A percentile compares a stretch with the other conserved stretches of the same genome.
These are phyloP conservation scores for Brettanomyces custersianus DNA, from an alignment of 805 yeast species.

Conservation along the genomic window DNA sequence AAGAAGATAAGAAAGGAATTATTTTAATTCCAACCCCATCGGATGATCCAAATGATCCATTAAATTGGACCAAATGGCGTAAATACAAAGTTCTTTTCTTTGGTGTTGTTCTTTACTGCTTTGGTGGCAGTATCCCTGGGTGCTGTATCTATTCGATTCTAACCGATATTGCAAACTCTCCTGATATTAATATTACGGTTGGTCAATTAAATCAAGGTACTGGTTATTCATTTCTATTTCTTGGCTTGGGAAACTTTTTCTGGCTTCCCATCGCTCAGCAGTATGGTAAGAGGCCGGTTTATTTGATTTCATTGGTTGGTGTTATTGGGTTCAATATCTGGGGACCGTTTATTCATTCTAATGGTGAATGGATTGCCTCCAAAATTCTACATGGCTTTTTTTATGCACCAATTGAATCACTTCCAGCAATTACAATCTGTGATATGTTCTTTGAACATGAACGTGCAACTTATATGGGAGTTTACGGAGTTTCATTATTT, in stretches of 20 bases:
- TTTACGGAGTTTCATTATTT: slow-evolving; percentile 46
- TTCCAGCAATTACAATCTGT: slow-evolving; percentile 40
- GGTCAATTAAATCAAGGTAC: slow-evolving; percentile 28
- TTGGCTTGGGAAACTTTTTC: slow-evolving; percentile 31
- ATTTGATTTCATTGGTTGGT: slow-evolving; percentile 24
- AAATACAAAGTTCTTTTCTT: slow-evolving; percentile 35
- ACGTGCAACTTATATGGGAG: slow-evolving; percentile 36
- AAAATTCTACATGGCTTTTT: slow-evolving; percentile 24
- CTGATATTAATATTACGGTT: slow-evolving; percentile 19
- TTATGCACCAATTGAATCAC: slow-evolving; percentile 34
- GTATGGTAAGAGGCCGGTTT: slow-evolving; percentile 30
- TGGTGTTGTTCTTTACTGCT: slow-evolving; percentile 32
- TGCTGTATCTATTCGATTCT: slow-evolving; percentile 15
- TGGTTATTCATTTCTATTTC: slow-evolving; percentile 32
- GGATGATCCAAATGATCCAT: slow-evolving; percentile 61
- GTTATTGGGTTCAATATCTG: slow-evolving; percentile 23
- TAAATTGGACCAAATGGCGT: slow-evolving; percentile 48
- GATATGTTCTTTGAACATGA: slow-evolving; percentile 46
- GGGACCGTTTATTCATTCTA: slow-evolving; percentile 24
- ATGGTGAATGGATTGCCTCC: slow-evolving; percentile 25
- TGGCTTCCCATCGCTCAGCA: slow-evolving; percentile 30
- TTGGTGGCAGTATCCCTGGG: slow-evolving; percentile 17
- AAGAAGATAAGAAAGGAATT: slow-evolving; percentile 24
- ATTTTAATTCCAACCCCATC: slow-evolving; percentile 60
- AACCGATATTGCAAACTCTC: slow-evolving; percentile 20